Percentiles rank a stretch among this genome's conserved stretches.
Conservation (phyloP, 2,329 filamentous ascomycete species). For the Colletotrichum brevisporum region DNA sequence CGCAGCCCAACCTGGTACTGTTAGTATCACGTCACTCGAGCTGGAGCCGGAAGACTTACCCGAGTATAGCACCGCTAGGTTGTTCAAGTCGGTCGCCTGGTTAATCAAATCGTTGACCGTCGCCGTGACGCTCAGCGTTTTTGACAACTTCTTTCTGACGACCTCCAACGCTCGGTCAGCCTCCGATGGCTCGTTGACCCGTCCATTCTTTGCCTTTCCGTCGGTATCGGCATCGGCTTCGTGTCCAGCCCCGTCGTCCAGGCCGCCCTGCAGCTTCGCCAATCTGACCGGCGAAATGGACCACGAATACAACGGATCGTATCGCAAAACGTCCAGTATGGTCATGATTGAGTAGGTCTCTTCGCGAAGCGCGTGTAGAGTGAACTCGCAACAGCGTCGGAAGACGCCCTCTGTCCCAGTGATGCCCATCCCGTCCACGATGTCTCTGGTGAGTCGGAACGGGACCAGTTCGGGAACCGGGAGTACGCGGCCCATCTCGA, state of each 20-base stretch:
- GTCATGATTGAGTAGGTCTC: slow-evolving; percentile 99
- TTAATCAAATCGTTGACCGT: slow-evolving; percentile 98
- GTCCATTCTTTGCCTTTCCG: slow-evolving; percentile 58
- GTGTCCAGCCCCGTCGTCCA: slow-evolving; percentile 57
- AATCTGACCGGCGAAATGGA: slow-evolving; percentile 81
- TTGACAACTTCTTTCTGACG: slow-evolving; percentile 95
- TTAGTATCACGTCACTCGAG: slow-evolving; percentile 42
- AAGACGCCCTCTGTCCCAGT: slow-evolving; percentile 97
- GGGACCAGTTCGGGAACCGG: slow-evolving; percentile 96
- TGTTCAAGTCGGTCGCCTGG: slow-evolving; percentile 92
- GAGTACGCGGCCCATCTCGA: slow-evolving; percentile 95
- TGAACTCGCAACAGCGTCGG: slow-evolving; percentile 98
- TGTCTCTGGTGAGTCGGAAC: slow-evolving; percentile 92
- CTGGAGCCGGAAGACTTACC: slow-evolving; percentile 44
- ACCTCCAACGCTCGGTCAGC: slow-evolving; percentile 93
- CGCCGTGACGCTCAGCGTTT: slow-evolving; percentile 92
- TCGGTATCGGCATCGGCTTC: slow-evolving; percentile 53
- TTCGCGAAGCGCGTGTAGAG: slow-evolving; percentile 92
- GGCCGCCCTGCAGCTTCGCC: slow-evolving; percentile 75
- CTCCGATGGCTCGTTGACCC: slow-evolving; percentile 75
- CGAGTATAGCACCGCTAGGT: slow-evolving; percentile 91
- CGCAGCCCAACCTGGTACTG: slow-evolving; percentile 34
- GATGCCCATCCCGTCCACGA: slow-evolving; percentile 97
- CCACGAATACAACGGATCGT: slow-evolving; percentile 97
- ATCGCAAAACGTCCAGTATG: slow-evolving; percentile 96